These are phyloP conservation scores for Stentor roeselii DNA, from an alignment of 73 alveolate genomes.

Conservation along the genomic window DNA sequence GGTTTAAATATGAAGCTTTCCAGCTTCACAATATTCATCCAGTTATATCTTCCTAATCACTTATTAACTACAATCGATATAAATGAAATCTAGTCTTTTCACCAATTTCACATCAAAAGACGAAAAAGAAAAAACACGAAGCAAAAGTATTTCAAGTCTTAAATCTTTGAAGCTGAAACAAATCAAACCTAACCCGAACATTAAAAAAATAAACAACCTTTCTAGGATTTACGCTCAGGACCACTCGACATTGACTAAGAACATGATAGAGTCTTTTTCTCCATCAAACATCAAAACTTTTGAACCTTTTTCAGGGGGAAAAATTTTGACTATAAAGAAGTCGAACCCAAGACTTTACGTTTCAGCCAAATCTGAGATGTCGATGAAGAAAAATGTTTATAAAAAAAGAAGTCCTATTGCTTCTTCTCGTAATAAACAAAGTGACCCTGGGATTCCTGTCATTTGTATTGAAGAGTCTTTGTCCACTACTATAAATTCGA, in stretches of 20 bases:
- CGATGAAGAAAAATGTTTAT: too few relatives aligned
- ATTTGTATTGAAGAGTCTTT: too few relatives aligned
- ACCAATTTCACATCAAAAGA: background rate
- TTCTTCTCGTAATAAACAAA: slow-evolving; percentile 27
- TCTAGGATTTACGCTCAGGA: background rate
- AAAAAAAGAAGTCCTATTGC: background rate
- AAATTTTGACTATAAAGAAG: background rate
- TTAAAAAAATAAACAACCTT: background rate
- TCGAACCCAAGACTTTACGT: background rate
- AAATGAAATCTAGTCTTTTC: background rate
- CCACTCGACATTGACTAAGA: background rate
- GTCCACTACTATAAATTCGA: too few relatives aligned
- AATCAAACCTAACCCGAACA: background rate
- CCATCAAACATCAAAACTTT: background rate
- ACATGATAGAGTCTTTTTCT: background rate
- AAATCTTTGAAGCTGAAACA: too few relatives aligned
- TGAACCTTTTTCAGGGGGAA: background rate
- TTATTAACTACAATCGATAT: background rate
- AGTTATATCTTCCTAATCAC: too few relatives aligned
- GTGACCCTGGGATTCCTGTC: too few relatives aligned
- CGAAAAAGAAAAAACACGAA: background rate
- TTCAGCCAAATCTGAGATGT: background rate
- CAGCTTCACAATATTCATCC: too few relatives aligned
- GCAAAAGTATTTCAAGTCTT: background rate
- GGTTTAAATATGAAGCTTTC: too few relatives aligned